Percentiles rank a stretch among this genome's conserved stretches.
These are phyloP conservation scores for Novymonas esmeraldas DNA, from an alignment of 208 protist genomes.

Conservation along the genomic window DNA sequence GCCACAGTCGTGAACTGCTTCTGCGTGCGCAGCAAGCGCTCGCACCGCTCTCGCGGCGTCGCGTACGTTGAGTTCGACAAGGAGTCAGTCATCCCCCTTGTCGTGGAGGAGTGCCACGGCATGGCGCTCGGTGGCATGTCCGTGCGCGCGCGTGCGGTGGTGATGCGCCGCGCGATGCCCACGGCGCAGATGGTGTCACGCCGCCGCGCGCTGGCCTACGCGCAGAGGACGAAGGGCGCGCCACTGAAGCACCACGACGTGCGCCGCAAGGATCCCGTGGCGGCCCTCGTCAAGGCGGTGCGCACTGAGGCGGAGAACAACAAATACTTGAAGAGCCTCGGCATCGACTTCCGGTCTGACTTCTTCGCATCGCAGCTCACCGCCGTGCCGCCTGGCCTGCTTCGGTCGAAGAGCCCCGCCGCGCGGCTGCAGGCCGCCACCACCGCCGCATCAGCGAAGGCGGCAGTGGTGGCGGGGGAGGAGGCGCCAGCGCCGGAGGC, in stretches of 20 bases:
- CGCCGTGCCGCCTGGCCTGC: conserved; percentile 35
- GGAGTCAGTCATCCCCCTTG: conserved; percentile 58
- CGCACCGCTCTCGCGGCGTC: conserved; percentile 84
- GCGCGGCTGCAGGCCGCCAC: too few species aligned
- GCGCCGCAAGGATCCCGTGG: conserved; percentile 53
- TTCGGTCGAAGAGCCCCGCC: not conserved
- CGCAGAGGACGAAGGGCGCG: conserved; percentile 62
- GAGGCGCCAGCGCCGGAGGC: conserved; percentile 8
- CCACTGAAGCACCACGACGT: conserved; percentile 72
- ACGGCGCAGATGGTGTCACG: conserved; percentile 57
- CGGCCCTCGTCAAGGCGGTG: conserved; percentile 68
- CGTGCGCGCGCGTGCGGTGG: conserved; percentile 61
- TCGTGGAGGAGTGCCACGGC: conserved; percentile 88
- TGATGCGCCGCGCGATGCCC: conserved; percentile 78
- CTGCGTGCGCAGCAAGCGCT: conserved; percentile 86
- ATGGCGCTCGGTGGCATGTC: conserved; percentile 82
- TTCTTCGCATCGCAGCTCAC: conserved; percentile 70
- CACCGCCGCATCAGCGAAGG: conserved; percentile 1
- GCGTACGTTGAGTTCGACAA: conserved; percentile 89
- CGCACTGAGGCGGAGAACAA: conserved; percentile 80
- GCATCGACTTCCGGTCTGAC: conserved; percentile 66
- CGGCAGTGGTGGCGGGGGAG: not conserved
- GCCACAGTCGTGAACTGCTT: conserved; percentile 86
- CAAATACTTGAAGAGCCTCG: conserved; percentile 62
- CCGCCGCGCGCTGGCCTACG: conserved; percentile 67